Evolutionary conservation across 306 rosid species (phyloP).

Genomic region (Senna siamea): DNA sequence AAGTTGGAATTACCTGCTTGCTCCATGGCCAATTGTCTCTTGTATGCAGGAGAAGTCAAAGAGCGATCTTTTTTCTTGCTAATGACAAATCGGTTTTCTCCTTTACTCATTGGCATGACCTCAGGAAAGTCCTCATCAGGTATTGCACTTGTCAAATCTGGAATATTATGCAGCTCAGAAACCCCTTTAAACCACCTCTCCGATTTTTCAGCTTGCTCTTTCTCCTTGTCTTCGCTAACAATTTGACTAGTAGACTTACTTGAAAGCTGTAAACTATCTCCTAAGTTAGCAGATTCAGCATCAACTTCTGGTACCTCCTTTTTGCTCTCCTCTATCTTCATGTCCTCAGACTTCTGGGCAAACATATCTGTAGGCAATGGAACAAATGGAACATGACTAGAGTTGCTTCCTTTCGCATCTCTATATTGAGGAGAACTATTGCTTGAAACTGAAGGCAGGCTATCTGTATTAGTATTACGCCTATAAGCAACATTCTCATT

Average conservation of each 20-base stretch:
- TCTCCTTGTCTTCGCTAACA: slow-evolving; percentile 47
- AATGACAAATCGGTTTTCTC: slow-evolving; percentile 88
- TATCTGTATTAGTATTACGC: slow-evolving; percentile 31
- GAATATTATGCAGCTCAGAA: slow-evolving; percentile 75
- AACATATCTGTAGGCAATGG: slow-evolving; percentile 61
- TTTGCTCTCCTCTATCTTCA: slow-evolving; percentile 40
- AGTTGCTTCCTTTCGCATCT: slow-evolving; percentile 42
- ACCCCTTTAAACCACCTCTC: slow-evolving; percentile 90
- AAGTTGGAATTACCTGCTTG: slow-evolving; percentile 66
- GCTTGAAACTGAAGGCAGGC: slow-evolving; percentile 34
- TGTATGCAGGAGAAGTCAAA: slow-evolving; percentile 81
- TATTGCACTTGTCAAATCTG: slow-evolving; percentile 63
- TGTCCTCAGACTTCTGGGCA: slow-evolving; percentile 56
- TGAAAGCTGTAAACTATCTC: slow-evolving; percentile 35
- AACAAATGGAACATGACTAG: slow-evolving; percentile 56
- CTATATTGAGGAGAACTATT: slow-evolving; percentile 41
- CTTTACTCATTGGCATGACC: slow-evolving; percentile 94
- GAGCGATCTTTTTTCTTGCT: slow-evolving; percentile 92
- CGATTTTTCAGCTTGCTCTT: slow-evolving; percentile 78
- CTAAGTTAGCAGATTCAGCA: slow-evolving; percentile 32
- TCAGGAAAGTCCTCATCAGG: slow-evolving; percentile 91
- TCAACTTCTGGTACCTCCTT: slow-evolving; percentile 20
- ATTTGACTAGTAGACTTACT: slow-evolving; percentile 41
- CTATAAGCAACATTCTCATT: slow-evolving; percentile 35
- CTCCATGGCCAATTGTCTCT: slow-evolving; percentile 75